A percentile compares a stretch with the other conserved stretches of the same genome.
phyloP scores from a whole-genome alignment of 768 basidiomycete genomes.

The Hygrophorus pudorinus region DNA sequence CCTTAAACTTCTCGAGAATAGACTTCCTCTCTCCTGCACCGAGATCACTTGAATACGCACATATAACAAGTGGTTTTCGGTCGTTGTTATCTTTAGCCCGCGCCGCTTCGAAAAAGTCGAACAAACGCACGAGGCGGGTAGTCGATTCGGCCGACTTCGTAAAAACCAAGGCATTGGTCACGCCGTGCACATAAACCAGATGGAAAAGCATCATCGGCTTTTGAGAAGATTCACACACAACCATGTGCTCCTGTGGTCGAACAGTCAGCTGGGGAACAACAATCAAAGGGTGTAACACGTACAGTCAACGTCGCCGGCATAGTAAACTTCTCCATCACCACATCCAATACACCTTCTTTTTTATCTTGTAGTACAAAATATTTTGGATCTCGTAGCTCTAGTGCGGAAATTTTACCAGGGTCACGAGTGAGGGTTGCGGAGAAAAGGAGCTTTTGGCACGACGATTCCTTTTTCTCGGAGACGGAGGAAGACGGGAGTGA shows the following conservation, averaged over 20 bases:
- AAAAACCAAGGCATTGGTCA: conserved; percentile 78
- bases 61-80: conserved; percentile 32
- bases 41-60: conserved; percentile 85
- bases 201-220: conserved; percentile 90
- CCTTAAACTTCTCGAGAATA: conserved; percentile 74
- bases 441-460: conserved; percentile 92
- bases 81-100: conserved; percentile 10
- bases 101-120: conserved; percentile 70
- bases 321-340: conserved; percentile 67
- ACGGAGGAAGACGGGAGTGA: conserved; percentile 38
- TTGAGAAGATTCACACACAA: conserved; percentile 63
- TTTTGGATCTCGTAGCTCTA: conserved; percentile 69
- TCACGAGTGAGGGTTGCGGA: conserved; percentile 93
- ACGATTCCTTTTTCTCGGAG: conserved; percentile 46
- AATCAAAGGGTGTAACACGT: conserved; percentile 14
- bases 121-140: conserved; percentile 65
- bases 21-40: conserved; percentile 58
- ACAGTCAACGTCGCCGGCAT: conserved; percentile 76
- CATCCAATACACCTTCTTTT: conserved; percentile 31
- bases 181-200: conserved; percentile 53
- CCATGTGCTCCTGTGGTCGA: conserved; percentile 69
- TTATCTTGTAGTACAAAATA: conserved; percentile 76
- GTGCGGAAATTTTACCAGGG: conserved; percentile 82
- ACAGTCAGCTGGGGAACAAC: neutral
- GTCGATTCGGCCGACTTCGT: conserved; percentile 97